These are phyloP conservation scores for Fistulina hepatica DNA, from an alignment of 1,284 basidiomycete species.

Conservation along the genomic window DNA sequence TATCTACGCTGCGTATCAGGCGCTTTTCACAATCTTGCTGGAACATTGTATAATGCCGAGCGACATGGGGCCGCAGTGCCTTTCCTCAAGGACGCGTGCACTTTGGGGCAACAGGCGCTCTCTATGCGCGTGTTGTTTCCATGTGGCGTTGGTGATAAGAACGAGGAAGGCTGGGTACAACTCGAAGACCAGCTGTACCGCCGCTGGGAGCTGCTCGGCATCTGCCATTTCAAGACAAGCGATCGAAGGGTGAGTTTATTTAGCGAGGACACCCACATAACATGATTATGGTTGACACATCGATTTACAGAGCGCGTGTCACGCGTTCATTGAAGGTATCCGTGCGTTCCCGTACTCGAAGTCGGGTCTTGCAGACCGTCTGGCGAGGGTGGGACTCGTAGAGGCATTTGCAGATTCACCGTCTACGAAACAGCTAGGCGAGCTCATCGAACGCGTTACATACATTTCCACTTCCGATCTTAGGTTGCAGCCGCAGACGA, in stretches of 20 bases:
- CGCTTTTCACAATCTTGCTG: slow-evolving; percentile 55
- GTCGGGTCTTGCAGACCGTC: slow-evolving; percentile 25
- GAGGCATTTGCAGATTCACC: slow-evolving; percentile 30
- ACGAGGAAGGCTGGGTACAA: slow-evolving; percentile 38
- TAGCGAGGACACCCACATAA: no score
- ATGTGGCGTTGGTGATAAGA: slow-evolving; percentile 10
- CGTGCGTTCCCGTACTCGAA: slow-evolving; percentile 39
- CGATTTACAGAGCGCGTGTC: slow-evolving; percentile 41
- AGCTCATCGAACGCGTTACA: slow-evolving; percentile 53
- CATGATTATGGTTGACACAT: slow-evolving; percentile 1
- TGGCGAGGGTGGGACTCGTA: slow-evolving; percentile 19
- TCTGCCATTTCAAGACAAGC: slow-evolving; percentile 62
- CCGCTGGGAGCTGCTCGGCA: slow-evolving; percentile 70
- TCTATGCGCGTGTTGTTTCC: slow-evolving; percentile 17
- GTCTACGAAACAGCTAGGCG: slow-evolving; percentile 40
- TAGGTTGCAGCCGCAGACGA: slow-evolving; percentile 33
- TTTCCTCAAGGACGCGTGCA: slow-evolving; percentile 53
- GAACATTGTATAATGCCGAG: slow-evolving; percentile 48
- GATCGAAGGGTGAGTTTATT: slow-evolving; percentile 46
- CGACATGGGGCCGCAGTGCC: slow-evolving; percentile 50
- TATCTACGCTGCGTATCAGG: slow-evolving; percentile 57
- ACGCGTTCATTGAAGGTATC: slow-evolving; percentile 44
- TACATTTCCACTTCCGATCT: slow-evolving; percentile 57
- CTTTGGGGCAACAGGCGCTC: slow-evolving; percentile 38
- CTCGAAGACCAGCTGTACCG: slow-evolving; percentile 54